Evolutionary conservation across 1,284 basidiomycete genomes (phyloP), one percentile per base, ranked within the genome.

Genomic region (Cutaneotrichosporon cutaneum): DNA sequence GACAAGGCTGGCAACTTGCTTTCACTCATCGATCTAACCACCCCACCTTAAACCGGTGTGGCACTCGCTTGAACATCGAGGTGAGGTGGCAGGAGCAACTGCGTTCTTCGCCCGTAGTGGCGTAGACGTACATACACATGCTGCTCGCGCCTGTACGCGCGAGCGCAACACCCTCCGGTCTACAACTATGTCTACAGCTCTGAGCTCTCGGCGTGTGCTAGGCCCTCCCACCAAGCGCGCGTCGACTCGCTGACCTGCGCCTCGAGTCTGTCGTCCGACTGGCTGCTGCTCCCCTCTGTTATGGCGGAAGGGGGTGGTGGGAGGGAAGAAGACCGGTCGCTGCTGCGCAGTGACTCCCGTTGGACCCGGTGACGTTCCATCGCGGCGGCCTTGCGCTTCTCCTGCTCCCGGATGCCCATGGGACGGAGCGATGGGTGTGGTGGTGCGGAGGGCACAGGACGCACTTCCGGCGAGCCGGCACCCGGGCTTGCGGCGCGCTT

Each of bases 351-450:
- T 13, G 44, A 48, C 32, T 48, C 48, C 21, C 35, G 56, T 56
- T 67, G 62, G 1, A 14, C 53, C 7, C 21, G 59, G 30, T 67
- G 60, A 1, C 62, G 65, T 2, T 30, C 55, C 59, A 61, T 60
- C 3, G 59, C 65, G 4, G 48, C 60, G 2, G 47, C 24, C 21
- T 69, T 59, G n/a, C 73, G 63, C 18, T 58, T 56, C n/a, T 65
- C 33, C 5, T 74, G 39, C 57, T 72, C 74, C 1, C 65, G 60
- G 4, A 76, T 61, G 3, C 76, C 76, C 2, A 70, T 69, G 0
- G 70, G 65, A 27, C 72, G 70, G 0, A 76, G 58, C 10, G 58
- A 61, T 0, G 76, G 76, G 60, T 77, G 76, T 33, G 64, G 66
- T 1, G 76, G 76, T 9, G 76, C 64, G 24, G 66, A 66, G 10